These are phyloP conservation scores for Gremmenia infestans DNA, from an alignment of 2,329 filamentous ascomycete species.

Conservation along the genomic window DNA sequence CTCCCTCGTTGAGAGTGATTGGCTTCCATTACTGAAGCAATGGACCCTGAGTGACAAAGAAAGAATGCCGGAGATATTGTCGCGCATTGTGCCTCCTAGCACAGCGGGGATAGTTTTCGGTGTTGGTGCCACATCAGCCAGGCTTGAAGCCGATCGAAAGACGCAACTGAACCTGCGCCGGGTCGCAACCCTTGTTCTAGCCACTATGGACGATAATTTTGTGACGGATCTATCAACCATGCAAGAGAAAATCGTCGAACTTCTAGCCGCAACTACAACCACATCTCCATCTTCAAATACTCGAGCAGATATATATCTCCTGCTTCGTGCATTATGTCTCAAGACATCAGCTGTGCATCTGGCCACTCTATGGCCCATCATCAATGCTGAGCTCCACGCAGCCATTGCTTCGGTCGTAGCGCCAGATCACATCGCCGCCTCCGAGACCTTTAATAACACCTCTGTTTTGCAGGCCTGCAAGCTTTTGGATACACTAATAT, in stretches of 20 bases:
- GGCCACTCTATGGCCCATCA: conserved; percentile 80
- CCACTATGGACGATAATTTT: conserved; percentile 73
- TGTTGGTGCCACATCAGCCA: conserved; percentile 89
- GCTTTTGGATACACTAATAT: conserved; percentile 81
- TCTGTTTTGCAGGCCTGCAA: conserved; percentile 89
- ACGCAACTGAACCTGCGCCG: conserved; percentile 86
- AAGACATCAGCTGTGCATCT: conserved; percentile 76
- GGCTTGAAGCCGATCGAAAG: conserved; percentile 90
- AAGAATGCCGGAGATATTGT: conserved; percentile 73
- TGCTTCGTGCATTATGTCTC: conserved; percentile 76
- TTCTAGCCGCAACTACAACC: conserved; percentile 75
- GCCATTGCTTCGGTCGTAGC: conserved; percentile 71
- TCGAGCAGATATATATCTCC: conserved; percentile 82
- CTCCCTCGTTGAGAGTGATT: conserved; percentile 62
- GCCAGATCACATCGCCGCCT: conserved; percentile 55
- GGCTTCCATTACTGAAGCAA: conserved; percentile 79
- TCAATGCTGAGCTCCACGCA: conserved; percentile 79
- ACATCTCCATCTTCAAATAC: conserved; percentile 91
- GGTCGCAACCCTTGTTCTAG: conserved; percentile 73
- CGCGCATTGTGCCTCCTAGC: conserved; percentile 75
- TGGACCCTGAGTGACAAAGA: conserved; percentile 87
- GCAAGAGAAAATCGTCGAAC: conserved; percentile 79
- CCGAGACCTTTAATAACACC: conserved; percentile 70
- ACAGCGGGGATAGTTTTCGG: conserved; percentile 97
- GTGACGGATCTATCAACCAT: conserved; percentile 69